Evolutionary conservation across 192 early-diverging fungal species (phyloP).

Genomic region (Mycoemilia scoparia): DNA sequence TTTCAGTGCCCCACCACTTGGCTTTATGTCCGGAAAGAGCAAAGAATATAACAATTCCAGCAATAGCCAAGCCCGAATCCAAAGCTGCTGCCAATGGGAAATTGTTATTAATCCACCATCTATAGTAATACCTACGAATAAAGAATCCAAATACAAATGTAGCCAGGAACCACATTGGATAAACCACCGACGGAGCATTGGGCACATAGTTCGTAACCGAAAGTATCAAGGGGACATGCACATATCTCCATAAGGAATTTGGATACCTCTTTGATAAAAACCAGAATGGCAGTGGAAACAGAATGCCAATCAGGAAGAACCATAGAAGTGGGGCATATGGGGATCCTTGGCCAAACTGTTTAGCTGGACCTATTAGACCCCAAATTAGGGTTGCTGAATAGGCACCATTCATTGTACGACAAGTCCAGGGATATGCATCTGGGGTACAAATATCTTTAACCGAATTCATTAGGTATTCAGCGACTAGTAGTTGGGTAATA

Average conservation of each 20-base stretch:
- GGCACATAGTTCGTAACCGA: conserved; percentile 40
- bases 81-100: conserved; percentile 26
- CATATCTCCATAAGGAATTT: conserved; percentile 36
- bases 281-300: conserved; percentile 55
- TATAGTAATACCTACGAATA: conserved; percentile 40
- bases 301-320: conserved; percentile 44
- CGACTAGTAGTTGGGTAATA: conserved; percentile 42
- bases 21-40: conserved; percentile 16
- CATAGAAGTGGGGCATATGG: conserved; percentile 32
- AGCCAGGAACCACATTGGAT: conserved; percentile 31
- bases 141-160: conserved; percentile 53
- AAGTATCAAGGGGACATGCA: conserved; percentile 56
- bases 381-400: conserved; percentile 60
- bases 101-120: conserved; percentile 44
- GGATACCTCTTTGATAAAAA: conserved; percentile 43
- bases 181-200: conserved; percentile 34
- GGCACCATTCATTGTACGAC: conserved; percentile 36
- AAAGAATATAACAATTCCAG: conserved; percentile 26
- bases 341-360: conserved; percentile 46
- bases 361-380: conserved; percentile 56
- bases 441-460: conserved; percentile 36
- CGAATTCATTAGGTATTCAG: conserved; percentile 40
- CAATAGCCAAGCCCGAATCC: conserved; percentile 26
- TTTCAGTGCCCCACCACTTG: conserved; percentile 25
- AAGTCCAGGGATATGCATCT: conserved; percentile 46